Percentiles rank a stretch among this genome's conserved stretches.
These are phyloP conservation scores for Leccinum uliginosum DNA, from an alignment of 768 basidiomycete species.

Conservation along the genomic window DNA sequence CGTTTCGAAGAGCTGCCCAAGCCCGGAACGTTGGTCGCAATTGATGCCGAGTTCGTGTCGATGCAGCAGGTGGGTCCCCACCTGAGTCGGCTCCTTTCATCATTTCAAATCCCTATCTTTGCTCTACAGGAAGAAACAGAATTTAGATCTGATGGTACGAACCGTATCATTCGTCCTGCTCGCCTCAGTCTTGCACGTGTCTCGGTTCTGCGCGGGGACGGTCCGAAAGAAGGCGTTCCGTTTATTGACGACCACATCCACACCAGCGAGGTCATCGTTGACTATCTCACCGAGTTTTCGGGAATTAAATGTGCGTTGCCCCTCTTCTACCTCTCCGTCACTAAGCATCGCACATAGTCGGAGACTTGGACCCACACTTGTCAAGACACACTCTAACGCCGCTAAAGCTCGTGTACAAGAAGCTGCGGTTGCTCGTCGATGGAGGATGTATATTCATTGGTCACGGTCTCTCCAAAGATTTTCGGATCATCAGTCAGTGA, in stretches of 20 bases:
- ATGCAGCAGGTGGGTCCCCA: constrained; percentile 73
- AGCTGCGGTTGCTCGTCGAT: constrained; percentile 88
- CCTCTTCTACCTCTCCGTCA: not conserved
- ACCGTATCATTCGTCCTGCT: constrained; percentile 87
- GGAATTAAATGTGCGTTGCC: constrained; percentile 79
- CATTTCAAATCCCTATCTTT: not conserved
- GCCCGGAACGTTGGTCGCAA: constrained; percentile 85
- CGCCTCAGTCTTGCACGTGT: constrained; percentile 91
- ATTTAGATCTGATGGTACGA: constrained; percentile 90
- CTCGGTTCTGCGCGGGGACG: constrained; percentile 86
- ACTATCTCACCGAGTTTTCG: constrained; percentile 96
- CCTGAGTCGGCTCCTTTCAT: not conserved
- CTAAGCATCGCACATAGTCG: constrained; percentile 47
- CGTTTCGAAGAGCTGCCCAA: constrained; percentile 71
- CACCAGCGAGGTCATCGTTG: constrained; percentile 91
- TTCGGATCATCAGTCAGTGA: constrained; percentile 87
- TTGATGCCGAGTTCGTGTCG: constrained; percentile 97
- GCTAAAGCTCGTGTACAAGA: constrained; percentile 97
- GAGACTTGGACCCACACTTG: constrained; percentile 82
- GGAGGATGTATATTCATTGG: constrained; percentile 95
- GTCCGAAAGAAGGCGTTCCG: constrained; percentile 73
- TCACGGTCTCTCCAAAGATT: constrained; percentile 95
- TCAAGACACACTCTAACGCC: constrained; percentile 91
- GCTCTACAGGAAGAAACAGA: constrained; percentile 83
- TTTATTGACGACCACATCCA: constrained; percentile 99